These are phyloP conservation scores for Erysiphe pisi DNA, from an alignment of 2,329 filamentous ascomycete genomes.

Conservation along the genomic window DNA sequence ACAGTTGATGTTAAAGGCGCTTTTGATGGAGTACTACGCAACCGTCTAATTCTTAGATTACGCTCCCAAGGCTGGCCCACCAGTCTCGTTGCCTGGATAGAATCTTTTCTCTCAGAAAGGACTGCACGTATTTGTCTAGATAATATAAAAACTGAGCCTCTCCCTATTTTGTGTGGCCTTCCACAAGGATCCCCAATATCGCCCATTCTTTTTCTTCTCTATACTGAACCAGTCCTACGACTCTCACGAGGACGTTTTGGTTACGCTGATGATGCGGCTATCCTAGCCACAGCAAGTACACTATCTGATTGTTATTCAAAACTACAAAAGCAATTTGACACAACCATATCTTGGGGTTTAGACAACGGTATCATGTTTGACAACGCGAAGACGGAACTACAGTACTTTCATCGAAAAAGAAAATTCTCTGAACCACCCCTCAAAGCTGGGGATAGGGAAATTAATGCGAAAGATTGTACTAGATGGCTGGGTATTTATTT, in stretches of 20 bases:
- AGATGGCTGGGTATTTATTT: constrained; percentile 3
- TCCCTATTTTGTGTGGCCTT: no score
- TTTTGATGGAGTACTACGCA: constrained; percentile 6
- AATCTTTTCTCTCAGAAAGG: background rate
- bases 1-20: no score
- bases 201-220: background rate
- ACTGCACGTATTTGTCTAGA: background rate
- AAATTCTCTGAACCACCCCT: background rate
- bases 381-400: background rate
- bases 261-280: background rate
- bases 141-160: background rate
- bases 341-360: background rate
- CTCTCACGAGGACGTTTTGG: constrained; percentile 5
- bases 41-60: background rate
- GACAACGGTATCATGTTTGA: constrained; percentile 10
- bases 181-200: constrained; percentile 19
- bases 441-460: background rate
- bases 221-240: background rate
- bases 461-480: background rate
- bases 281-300: background rate
- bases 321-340: constrained; percentile 3
- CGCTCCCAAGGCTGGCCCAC: background rate
- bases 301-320: background rate
- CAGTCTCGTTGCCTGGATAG: background rate
- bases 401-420: no score